Evolutionary conservation across 305 asterid genomes (phyloP).

Genomic region (Fraxinus velutina): DNA sequence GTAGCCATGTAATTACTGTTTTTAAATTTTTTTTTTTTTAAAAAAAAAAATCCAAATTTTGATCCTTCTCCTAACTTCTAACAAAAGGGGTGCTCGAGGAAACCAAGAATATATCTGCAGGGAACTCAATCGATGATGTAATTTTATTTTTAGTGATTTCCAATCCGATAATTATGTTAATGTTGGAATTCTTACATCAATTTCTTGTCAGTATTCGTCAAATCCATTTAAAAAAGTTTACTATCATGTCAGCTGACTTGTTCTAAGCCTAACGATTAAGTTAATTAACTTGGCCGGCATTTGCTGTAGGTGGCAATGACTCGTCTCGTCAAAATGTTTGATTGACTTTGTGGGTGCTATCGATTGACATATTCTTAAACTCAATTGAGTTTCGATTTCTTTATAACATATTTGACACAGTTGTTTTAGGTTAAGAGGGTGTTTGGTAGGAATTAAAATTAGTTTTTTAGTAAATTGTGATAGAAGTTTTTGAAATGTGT

Average conservation of each 20-base stretch:
- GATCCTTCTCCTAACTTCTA: neutral
- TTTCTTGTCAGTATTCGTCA: neutral
- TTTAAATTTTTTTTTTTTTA: neutral
- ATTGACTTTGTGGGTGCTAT: neutral
- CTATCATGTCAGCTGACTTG: neutral
- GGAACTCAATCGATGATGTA: neutral
- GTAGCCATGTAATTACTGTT: neutral
- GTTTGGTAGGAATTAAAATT: too few relatives aligned
- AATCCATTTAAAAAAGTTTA: neutral
- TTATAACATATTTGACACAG: neutral
- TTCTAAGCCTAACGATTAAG: neutral
- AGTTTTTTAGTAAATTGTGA: too few relatives aligned
- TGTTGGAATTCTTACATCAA: neutral
- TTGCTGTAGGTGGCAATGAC: neutral
- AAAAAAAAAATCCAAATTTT: neutral
- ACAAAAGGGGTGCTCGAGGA: neutral
- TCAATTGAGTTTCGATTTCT: neutral
- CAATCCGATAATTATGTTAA: neutral
- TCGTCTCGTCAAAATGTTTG: neutral
- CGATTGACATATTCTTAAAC: neutral
- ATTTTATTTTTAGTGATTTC: neutral
- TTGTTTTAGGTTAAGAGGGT: neutral
- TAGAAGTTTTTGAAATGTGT: too few relatives aligned
- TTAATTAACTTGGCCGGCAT: neutral
- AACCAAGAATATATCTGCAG: neutral